Evolutionary conservation across 2,329 filamentous ascomycete species (phyloP).

Genomic region (Tolypocladium pustulatum): DNA sequence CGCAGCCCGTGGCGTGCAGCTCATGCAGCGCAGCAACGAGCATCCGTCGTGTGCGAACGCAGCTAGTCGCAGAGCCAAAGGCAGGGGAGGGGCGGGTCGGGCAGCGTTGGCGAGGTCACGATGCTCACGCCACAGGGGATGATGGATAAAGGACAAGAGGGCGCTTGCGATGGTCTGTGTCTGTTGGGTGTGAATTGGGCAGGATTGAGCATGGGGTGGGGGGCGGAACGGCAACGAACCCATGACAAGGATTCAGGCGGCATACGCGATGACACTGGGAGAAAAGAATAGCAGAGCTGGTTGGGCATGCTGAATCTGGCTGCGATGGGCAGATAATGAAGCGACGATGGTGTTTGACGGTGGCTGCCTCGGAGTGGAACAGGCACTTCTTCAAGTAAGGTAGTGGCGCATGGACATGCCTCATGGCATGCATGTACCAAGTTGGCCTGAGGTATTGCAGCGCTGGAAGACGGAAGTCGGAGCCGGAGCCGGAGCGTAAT

Average conservation of each 20-base stretch:
- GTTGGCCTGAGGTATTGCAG: not conserved
- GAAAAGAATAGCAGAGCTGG: too few relatives aligned
- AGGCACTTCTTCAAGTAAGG: not conserved
- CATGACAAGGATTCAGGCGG: not conserved
- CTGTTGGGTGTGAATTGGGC: constrained; percentile 8
- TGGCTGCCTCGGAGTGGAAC: not conserved
- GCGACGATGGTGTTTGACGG: not conserved
- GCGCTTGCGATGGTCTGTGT: not conserved
- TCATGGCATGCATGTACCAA: not conserved
- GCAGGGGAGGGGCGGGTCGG: constrained; percentile 3
- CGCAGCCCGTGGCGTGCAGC: not conserved
- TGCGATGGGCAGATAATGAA: not conserved
- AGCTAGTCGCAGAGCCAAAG: not conserved
- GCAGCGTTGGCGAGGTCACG: constrained; percentile 1
- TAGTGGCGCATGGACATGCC: too few relatives aligned
- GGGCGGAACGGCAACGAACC: not conserved
- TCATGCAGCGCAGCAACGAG: not conserved
- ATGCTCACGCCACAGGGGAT: not conserved
- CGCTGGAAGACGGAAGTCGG: not conserved
- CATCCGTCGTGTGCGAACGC: not conserved
- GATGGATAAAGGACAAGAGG: not conserved
- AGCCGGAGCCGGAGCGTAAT: not conserved
- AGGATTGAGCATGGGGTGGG: too few relatives aligned
- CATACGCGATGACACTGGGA: not conserved
- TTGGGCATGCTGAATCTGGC: not conserved